Evolutionary conservation across 2,329 filamentous ascomycete genomes (phyloP), one percentile per base, ranked within the genome.

Genomic region (Ophiostoma himal-ulmi): DNA sequence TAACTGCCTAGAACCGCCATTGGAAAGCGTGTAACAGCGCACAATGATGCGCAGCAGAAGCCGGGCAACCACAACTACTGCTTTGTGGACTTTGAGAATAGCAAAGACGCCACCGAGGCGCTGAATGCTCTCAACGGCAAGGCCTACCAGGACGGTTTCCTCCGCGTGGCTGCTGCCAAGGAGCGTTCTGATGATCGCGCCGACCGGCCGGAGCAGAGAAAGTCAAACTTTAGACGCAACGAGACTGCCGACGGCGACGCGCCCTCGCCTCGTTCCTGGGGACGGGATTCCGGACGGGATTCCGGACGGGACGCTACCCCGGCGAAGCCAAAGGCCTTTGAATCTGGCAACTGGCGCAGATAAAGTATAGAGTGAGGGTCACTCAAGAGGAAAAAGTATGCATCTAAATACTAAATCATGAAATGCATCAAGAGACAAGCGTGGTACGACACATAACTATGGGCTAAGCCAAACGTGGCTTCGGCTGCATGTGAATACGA

Each of bases 81-180:
- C 44, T 48, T 48, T 48, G 44, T 48, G 17, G 44, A 48, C 17
- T 48, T 48, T 20, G 44, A 48, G 44, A 48, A 17, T 17, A 20
- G 17, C 44, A 48, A 48, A 20, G 44, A 48, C 6, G 44, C 44
- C 20, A 20, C 17, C 44, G 44, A 48, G 44, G 44, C n/a, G 44
- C 44, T 48, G 17, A 48, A 48, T 17, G 44, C 44, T 5, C 44
- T 48, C 54, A 62, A 62, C 54, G 54, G 22, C 54, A 62, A 30
- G 4, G n/a, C 67, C 48, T 67, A 70, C 64, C 36, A 62, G 54
- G 54, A 26, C 54, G 54, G 22, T 8, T 62, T 62, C 54, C 54
- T 34, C 22, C 54, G 44, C 44, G 44, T 48, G 17, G 44, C 44
- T 7, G 44, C 44, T 17, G 44, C 44, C 44, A 48, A 48, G 44